Base-by-base conservation (phyloP, 148 eudicot genomes). In the Tetragonia tetragonoides region DNA sequence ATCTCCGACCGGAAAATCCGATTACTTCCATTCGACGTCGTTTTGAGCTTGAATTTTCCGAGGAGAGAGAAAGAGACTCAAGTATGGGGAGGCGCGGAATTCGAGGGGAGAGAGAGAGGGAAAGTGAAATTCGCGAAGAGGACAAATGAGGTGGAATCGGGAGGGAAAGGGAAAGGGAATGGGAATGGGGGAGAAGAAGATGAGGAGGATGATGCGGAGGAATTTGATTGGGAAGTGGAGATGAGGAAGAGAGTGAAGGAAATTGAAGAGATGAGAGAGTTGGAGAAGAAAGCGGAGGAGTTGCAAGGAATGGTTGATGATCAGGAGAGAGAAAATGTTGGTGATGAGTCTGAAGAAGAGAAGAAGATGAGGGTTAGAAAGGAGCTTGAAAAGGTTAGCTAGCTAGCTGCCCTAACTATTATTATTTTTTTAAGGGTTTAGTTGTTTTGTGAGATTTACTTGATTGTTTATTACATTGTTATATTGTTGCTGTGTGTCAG, bases 221-320 rank as follows among this genome's bases (percentile, higher is more conserved):
- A 16, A 65, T 85, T 90, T 49, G 88, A 87, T 78, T 95, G 99
- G 99, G 94, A 91, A 85, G 79, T 63, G 76, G 89, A 82, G 85
- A 90, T 95, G 99, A 93, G 92, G 85, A 90, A 70, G 85, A 87
- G 96, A 84, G 85, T 92, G 47, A 95, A 87, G 79, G 93, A 91
- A 85, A 63, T 88, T 41, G 96, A 95, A 75, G 97, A 90, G 81
- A 86, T 85, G 93, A 81, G 70, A 59, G 99, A 95, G 84, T 75
- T 95, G 89, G 97, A 95, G 88, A 91, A 83, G 84, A 89, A 87
- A 53, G 99, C 97, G 9, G 91, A 90, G 82, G 97, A 93, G 61
- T 72, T 95, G 89, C 88, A 82, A 79, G 86, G 85, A 38, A 81
- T 46, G 76, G 70, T 82, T 67, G 76, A 67, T 56, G 91, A 80